Percentiles rank a stretch among this genome's conserved stretches.
Evolutionary conservation across 805 yeast genomes (phyloP).

Genomic region (Suhomyces faveliae): DNA sequence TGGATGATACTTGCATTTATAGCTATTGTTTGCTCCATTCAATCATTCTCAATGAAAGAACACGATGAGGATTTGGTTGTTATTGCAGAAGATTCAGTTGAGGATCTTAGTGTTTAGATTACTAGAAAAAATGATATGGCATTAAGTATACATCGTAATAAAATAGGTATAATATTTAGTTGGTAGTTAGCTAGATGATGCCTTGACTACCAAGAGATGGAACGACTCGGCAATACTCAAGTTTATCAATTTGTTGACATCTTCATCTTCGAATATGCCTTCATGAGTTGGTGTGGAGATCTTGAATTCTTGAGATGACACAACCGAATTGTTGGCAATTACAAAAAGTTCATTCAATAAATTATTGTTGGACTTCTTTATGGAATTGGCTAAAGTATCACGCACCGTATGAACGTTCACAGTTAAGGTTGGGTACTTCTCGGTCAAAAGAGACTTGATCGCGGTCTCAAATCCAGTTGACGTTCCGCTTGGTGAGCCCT

Average conservation of each 20-base stretch:
- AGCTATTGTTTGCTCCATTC: slow-evolving; percentile 17
- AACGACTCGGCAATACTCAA: slow-evolving; percentile 23
- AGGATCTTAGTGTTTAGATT: background rate
- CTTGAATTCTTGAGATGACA: background rate
- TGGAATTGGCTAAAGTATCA: slow-evolving; percentile 16
- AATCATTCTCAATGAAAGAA: slow-evolving; percentile 24
- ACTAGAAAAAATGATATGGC: no score
- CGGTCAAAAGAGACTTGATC: slow-evolving; percentile 7
- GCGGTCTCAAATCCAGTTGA: slow-evolving; percentile 11
- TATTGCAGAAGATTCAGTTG: background rate
- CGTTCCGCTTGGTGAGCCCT: slow-evolving; percentile 10
- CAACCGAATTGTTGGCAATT: slow-evolving; percentile 19
- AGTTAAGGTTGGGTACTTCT: slow-evolving; percentile 11
- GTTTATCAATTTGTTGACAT: slow-evolving; percentile 21
- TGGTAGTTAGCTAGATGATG: slow-evolving; percentile 4
- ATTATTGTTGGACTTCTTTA: slow-evolving; percentile 10
- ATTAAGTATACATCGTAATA: no score
- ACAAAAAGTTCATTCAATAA: slow-evolving; percentile 23
- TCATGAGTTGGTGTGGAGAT: slow-evolving; percentile 9
- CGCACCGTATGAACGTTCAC: slow-evolving; percentile 16
- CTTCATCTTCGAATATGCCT: slow-evolving; percentile 16
- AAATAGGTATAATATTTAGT: no score
- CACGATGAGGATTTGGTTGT: slow-evolving; percentile 21
- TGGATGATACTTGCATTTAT: slow-evolving; percentile 33
- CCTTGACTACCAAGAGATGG: slow-evolving; percentile 22